Evolutionary conservation across 257 asterid genomes (phyloP), one percentile per base, ranked within the genome.

Genomic region (Striga asiatica): DNA sequence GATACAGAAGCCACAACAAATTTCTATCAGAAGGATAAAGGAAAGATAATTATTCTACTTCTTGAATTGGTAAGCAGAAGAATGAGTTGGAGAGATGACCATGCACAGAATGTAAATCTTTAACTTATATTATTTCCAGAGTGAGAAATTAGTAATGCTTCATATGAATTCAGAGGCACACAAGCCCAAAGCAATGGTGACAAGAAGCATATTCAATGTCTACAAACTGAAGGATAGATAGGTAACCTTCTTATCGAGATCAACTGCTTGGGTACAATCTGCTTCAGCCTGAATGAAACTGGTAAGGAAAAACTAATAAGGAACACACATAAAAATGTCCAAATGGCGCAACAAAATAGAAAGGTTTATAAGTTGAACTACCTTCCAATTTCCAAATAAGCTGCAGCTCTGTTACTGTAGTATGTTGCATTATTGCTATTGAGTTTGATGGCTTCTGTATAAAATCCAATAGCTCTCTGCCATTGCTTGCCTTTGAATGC

Each of bases 401-500:
- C 97, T 29, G 97, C 97, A 52, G 98, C 95, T 66, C 98, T 74
- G 75, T 92, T 92, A 52, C 82, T 79, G 76, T 77, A 92, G 69
- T 82, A 92, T 23, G 97, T 92, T 16, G 97, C 95, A 69, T 71
- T 82, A 58, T 72, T 79, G 50, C 79, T 61, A 69, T 84, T 88
- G 65, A 88, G 86, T 66, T 82, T 92, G 81, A 92, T 81, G 52
- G 98, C 98, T 68, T 92, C 98, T 14, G 89, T 60, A 66, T 92
- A 92, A 78, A 67, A 84, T 55, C 84, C 95, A 47, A 84, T 64
- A 21, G 98, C 98, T 76, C 77, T 78, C 69, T 66, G 97, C 93
- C 88, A 88, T 54, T 88, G 97, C 55, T 68, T 92, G 27, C 79
- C 94, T 76, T 92, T 88, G 66, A 74, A 92, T 47, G 98, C 95